Conservation (phyloP, 805 yeast genomes). For the Saccharomycopsis capsularis region DNA sequence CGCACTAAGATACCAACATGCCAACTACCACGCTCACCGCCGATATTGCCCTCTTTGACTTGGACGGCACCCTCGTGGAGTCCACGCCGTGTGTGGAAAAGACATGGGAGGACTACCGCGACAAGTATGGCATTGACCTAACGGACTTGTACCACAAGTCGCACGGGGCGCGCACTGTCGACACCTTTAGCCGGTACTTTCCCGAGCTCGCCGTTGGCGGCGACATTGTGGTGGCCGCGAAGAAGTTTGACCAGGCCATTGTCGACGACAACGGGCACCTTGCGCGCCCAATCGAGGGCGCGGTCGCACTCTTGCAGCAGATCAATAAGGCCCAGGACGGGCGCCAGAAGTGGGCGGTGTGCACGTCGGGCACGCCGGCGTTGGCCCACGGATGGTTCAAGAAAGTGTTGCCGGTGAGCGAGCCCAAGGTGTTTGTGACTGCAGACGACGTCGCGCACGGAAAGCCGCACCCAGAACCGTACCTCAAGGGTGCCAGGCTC, state of each 20-base stretch:
- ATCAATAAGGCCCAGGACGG: constrained; percentile 38
- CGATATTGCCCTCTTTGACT: constrained; percentile 51
- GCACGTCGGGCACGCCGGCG: constrained; percentile 73
- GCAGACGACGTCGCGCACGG: constrained; percentile 76
- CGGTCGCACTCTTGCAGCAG: constrained; percentile 45
- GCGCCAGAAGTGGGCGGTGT: constrained; percentile 70
- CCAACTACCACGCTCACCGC: constrained; percentile 8
- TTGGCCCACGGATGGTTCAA: constrained; percentile 74
- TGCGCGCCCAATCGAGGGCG: constrained; percentile 74
- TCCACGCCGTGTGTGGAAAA: constrained; percentile 78
- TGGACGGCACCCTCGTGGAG: constrained; percentile 82
- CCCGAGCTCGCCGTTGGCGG: constrained; percentile 55
- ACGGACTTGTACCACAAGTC: constrained; percentile 38
- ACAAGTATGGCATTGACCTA: constrained; percentile 51
- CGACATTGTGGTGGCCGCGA: constrained; percentile 48
- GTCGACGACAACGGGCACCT: constrained; percentile 65
- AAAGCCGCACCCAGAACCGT: constrained; percentile 85
- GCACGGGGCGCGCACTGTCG: constrained; percentile 82
- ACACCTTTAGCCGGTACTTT: constrained; percentile 65
- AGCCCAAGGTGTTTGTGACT: constrained; percentile 73
- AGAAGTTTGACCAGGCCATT: constrained; percentile 61
- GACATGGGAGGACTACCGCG: constrained; percentile 72
- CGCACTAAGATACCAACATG: no score
- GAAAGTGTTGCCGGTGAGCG: constrained; percentile 47
- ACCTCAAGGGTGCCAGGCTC: constrained; percentile 43